Conservation (phyloP, 2,329 filamentous ascomycete genomes). For the Podosphaera leucotricha region DNA sequence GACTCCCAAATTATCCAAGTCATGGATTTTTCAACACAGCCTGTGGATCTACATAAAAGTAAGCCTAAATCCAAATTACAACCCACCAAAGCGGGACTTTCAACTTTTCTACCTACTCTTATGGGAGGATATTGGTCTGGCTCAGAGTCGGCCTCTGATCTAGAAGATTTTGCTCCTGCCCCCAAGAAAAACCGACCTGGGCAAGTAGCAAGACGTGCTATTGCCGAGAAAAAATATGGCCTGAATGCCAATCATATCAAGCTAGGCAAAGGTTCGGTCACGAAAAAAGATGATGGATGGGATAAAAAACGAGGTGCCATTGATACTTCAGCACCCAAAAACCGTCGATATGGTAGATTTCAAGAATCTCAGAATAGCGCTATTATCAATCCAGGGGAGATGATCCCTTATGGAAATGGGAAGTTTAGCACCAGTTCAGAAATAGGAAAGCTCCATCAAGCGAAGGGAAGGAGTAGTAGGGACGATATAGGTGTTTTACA, state of each 20-base stretch:
- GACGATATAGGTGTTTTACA: constrained; percentile 31
- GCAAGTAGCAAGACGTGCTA: constrained; percentile 53
- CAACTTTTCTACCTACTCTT: constrained; percentile 50
- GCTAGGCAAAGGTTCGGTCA: constrained; percentile 7
- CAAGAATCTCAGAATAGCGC: background rate
- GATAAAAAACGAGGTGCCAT: constrained; percentile 31
- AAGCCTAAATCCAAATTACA: constrained; percentile 5
- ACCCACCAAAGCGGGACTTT: constrained; percentile 11
- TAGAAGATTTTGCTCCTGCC: constrained; percentile 32
- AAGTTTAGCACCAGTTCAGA: background rate
- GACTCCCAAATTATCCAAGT: background rate
- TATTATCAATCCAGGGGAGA: constrained; percentile 6
- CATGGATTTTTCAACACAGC: constrained; percentile 1
- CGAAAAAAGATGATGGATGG: constrained; percentile 27
- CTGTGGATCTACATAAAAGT: constrained; percentile 5
- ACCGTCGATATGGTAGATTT: no score
- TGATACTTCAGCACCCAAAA: background rate
- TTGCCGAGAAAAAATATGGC: constrained; percentile 64
- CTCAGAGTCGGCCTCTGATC: constrained; percentile 38
- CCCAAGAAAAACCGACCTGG: constrained; percentile 51
- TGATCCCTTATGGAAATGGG: constrained; percentile 2
- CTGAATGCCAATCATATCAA: constrained; percentile 27
- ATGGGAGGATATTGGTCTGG: constrained; percentile 64
- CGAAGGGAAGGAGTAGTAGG: constrained; percentile 16
- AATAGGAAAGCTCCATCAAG: background rate